These are phyloP conservation scores for Saksenaea vasiformis DNA, from an alignment of 371 early-diverging fungal genomes.

Conservation along the genomic window DNA sequence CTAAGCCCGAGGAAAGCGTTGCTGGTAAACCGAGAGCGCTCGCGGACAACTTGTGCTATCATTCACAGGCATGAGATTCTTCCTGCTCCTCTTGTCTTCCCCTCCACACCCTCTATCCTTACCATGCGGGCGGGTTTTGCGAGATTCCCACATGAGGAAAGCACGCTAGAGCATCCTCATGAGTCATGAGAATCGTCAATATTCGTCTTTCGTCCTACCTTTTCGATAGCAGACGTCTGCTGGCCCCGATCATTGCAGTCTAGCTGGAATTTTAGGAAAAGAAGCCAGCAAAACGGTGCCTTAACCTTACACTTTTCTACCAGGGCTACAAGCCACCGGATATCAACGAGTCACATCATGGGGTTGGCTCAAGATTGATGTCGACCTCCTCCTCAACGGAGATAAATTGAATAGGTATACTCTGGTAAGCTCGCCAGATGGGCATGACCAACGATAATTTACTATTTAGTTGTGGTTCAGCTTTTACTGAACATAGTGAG, in stretches of 20 bases:
- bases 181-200: not conserved
- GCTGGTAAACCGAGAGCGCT: not conserved
- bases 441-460: no score
- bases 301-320: no score
- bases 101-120: not conserved
- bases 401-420: no score
- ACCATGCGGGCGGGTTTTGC: not conserved
- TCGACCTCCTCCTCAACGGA: no score
- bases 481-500: no score
- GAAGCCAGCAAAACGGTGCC: no score
- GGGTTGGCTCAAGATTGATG: no score
- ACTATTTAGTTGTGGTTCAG: no score
- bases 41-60: not conserved
- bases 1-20: not conserved
- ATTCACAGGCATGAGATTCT: not conserved
- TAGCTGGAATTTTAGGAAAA: not conserved
- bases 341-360: no score
- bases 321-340: no score
- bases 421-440: no score
- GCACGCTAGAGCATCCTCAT: not conserved
- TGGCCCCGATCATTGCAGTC: not conserved
- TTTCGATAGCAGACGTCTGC: slow-evolving; percentile 1
- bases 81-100: not conserved
- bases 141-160: not conserved
- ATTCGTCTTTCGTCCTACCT: not conserved